Base-by-base conservation (phyloP, 805 yeast genomes). In the Teunomyces pallodes region DNA sequence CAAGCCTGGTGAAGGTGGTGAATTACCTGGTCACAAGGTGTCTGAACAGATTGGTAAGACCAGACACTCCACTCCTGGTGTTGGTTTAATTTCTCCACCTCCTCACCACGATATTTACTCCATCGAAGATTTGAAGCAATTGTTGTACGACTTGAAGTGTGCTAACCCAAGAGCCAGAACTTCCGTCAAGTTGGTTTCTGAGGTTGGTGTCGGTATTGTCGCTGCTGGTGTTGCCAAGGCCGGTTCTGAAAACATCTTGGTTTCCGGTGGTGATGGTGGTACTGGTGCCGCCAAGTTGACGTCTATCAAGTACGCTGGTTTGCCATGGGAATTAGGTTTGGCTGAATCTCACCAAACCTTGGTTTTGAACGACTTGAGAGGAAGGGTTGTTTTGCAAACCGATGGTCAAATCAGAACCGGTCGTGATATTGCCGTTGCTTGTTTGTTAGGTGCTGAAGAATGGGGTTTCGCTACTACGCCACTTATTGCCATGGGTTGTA, bases 1-100 rank as follows among this genome's bases (percentile, higher is more conserved):
- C 47, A 92, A 92, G 73, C 98, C 98, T 9, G 99, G 98, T 75
- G 98, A 94, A 77, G 99, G 99, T 79, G 99, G 99, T 79, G 98
- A 94, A 71, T 77, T 90, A 57, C 97, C 97, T 32, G 96, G 96
- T 50, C 87, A 87, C 74, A 92, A 92, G 72, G 99, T 92, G 43
- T 81, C 92, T 26, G 82, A 77, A 50, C 81, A 81, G 43, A 92
- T 92, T 73, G 99, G 96, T 42, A 89, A 87, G 70, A 91, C 97
- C 7, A 83, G 99, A 72, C 97, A 91, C 70, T 90, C 97, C 0
- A 92, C 98, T 29, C 89, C 95, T 29, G 96, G 96, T 61, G 98
- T 92, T 49, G 98, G 98, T 60, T 79, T 92, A 63, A 92, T 94
- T 59, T 90, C 97, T 36, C 99, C 99, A 31, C 98, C 98, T 38